A percentile compares a stretch with the other conserved stretches of the same genome.
phyloP scores from a whole-genome alignment of 257 asterid genomes.

The Agastache rugosa region DNA sequence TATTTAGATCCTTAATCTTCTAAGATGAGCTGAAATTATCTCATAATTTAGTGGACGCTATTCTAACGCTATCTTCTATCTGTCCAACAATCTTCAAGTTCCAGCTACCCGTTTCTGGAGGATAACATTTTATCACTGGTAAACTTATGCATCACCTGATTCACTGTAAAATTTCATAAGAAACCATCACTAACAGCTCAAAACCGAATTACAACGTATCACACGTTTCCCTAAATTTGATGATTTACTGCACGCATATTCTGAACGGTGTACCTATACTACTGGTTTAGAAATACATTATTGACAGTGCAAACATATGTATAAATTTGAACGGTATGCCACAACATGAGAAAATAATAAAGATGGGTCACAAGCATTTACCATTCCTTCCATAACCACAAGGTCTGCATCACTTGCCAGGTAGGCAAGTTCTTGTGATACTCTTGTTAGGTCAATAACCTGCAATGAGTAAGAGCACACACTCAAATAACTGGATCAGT shows the following conservation, averaged over 20 bases:
- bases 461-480: slow-evolving; percentile 39
- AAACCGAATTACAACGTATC: not conserved
- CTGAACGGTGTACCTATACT: not conserved
- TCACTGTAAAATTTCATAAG: not conserved
- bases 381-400: slow-evolving; percentile 97
- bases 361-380: slow-evolving; percentile 42
- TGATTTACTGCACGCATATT: slow-evolving; percentile 10
- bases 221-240: not conserved
- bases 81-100: not conserved
- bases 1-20: not conserved
- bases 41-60: not conserved
- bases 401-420: slow-evolving; percentile 89
- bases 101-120: not conserved
- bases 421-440: slow-evolving; percentile 94
- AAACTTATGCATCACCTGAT: not conserved
- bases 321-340: slow-evolving; percentile 13
- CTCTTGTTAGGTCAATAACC: slow-evolving; percentile 86
- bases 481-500: slow-evolving; percentile 25
- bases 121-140: not conserved
- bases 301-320: not conserved
- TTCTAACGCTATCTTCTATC: not conserved
- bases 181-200: not conserved
- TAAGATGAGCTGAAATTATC: not conserved
- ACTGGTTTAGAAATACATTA: slow-evolving; percentile 1
- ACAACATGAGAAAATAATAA: slow-evolving; percentile 5